Base-by-base conservation (phyloP, 768 basidiomycete genomes). In the Tephrocybe sp. region DNA sequence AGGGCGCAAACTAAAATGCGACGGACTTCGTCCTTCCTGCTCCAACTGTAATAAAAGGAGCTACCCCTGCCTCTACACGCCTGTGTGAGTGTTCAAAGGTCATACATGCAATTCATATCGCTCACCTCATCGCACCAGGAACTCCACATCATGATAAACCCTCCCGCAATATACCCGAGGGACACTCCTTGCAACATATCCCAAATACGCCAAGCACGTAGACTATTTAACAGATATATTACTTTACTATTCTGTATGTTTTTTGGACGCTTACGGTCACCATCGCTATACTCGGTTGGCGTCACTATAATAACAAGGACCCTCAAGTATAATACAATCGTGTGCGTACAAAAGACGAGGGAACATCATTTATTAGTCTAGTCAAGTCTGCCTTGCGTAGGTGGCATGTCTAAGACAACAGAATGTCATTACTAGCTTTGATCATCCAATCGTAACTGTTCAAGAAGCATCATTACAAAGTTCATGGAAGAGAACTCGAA, bases 1-100 rank as follows among this genome's bases (percentile, higher is more conserved):
- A 87, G 86, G 82, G 5, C 75, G 86, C 52, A 87, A 87, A 64
- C 64, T 89, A 47, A 88, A 87, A 66, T 89, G 87, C 60, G 84
- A 87, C 56, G 87, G 87, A 12, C 56, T 62, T 44, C 75, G 77
- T 24, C 84, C 84, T 2, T 77, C 78, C 28, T 89, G 87, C 63
- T 72, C 70, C 27, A 87, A 88, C 60, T 89, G 87, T 64, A 72
- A 78, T 59, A 75, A 75, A 49, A 77, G 87, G 28, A 73, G 75
- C 19, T 74, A 73, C 53, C 75, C 79, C 2, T 89, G 87, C 58
- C 57, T 61, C 37, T 89, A 88, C 61, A 60, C 71, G 18, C 82
- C 87, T 51, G 87, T 88, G 84, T 86, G 71, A 68, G 84, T 72
- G 13, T 36, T 48, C 53, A 48, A 47, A 28, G 40, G 44, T 47